These are phyloP conservation scores for Kazachstania viticola DNA, from an alignment of 805 yeast genomes.

Conservation along the genomic window DNA sequence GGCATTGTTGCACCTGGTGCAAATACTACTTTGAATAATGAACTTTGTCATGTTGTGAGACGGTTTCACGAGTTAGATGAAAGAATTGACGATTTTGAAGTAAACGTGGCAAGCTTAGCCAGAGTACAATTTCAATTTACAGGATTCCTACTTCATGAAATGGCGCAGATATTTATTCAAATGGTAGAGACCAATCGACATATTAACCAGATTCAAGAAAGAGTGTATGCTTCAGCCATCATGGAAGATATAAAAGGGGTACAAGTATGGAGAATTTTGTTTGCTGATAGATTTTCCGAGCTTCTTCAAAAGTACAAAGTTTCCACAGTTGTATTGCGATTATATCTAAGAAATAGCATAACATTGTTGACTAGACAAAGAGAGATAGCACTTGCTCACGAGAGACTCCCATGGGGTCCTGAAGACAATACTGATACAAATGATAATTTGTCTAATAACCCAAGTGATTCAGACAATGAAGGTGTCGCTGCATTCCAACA, in stretches of 20 bases:
- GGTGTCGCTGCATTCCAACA: slow-evolving; percentile 4
- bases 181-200: slow-evolving; percentile 25
- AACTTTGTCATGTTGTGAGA: slow-evolving; percentile 23
- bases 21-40: slow-evolving; percentile 18
- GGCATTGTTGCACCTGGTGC: slow-evolving; percentile 24
- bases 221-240: slow-evolving; percentile 11
- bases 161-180: slow-evolving; percentile 24
- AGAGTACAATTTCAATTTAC: slow-evolving; percentile 27
- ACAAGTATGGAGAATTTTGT: slow-evolving; percentile 20
- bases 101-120: slow-evolving; percentile 27
- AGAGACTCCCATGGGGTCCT: slow-evolving; percentile 11
- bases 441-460: slow-evolving; percentile 2
- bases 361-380: slow-evolving; percentile 25
- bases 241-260: slow-evolving; percentile 19
- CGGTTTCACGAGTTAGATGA: slow-evolving; percentile 24
- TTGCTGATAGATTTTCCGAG: slow-evolving; percentile 17
- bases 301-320: slow-evolving; percentile 21
- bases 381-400: slow-evolving; percentile 21
- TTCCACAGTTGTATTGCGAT: slow-evolving; percentile 23
- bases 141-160: slow-evolving; percentile 25
- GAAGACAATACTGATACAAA: not conserved
- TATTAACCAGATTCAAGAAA: slow-evolving; percentile 16
- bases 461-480: slow-evolving; percentile 2
- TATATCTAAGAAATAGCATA: slow-evolving; percentile 25
- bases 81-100: slow-evolving; percentile 26